phyloP scores from a whole-genome alignment of 2,329 filamentous ascomycete species.

The Didymella exigua region DNA sequence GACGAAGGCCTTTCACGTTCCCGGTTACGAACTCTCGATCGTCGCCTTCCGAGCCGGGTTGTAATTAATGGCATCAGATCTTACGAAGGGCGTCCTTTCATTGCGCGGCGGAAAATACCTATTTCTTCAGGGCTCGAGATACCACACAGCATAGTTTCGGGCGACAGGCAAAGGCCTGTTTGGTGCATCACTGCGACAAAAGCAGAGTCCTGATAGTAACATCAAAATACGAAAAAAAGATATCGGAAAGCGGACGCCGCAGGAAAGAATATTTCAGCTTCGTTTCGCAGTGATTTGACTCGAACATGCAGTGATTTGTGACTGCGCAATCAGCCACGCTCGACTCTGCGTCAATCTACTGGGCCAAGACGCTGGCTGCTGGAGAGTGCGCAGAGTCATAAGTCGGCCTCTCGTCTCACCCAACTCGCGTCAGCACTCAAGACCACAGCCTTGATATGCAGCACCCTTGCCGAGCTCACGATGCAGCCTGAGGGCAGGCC shows the following conservation, averaged over 20 bases:
- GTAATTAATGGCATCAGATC: conserved; percentile 49
- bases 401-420: neutral
- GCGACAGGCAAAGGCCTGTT: conserved; percentile 22
- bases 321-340: neutral
- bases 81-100: conserved; percentile 36
- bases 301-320: neutral
- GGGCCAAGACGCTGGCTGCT: neutral
- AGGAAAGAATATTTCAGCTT: conserved; percentile 12
- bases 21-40: conserved; percentile 35
- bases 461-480: neutral
- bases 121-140: conserved; percentile 32
- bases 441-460: neutral
- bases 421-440: neutral
- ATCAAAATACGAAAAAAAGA: conserved; percentile 37
- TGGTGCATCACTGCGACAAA: conserved; percentile 32
- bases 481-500: neutral
- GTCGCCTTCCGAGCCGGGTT: conserved; percentile 37
- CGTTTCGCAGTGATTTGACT: conserved; percentile 1
- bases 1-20: conserved; percentile 28
- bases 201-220: conserved; percentile 28
- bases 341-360: neutral
- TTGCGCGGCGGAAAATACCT: conserved; percentile 33
- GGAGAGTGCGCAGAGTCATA: neutral
- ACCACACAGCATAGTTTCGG: conserved; percentile 34
- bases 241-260: conserved; percentile 27